A percentile compares a stretch with the other conserved stretches of the same genome.
phyloP scores from a whole-genome alignment of 169 alveolate species.

The Plasmodium relictum region DNA sequence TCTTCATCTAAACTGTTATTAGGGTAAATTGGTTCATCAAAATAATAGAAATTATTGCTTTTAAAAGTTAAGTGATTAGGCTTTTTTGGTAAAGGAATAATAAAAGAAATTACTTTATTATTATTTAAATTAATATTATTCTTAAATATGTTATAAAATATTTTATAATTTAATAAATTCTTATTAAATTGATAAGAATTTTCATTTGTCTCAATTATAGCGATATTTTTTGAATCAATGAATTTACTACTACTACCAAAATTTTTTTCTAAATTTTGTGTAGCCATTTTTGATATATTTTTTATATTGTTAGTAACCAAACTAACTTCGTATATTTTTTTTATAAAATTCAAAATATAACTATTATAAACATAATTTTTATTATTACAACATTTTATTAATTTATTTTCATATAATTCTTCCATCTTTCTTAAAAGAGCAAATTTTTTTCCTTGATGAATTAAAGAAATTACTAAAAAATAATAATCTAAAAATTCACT shows the following conservation, averaged over 20 bases:
- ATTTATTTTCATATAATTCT: conserved; percentile 44
- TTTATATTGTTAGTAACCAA: neutral
- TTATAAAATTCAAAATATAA: conserved; percentile 31
- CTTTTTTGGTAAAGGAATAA: conserved; percentile 53
- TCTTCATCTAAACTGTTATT: conserved; percentile 42
- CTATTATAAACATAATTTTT: conserved; percentile 23
- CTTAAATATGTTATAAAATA: conserved; percentile 39
- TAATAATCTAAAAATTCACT: conserved; percentile 52
- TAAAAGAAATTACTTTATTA: conserved; percentile 40
- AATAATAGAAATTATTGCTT: conserved; percentile 39
- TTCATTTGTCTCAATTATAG: conserved; percentile 35
- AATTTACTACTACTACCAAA: conserved; percentile 40
- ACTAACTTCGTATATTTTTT: conserved; percentile 45
- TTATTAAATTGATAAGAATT: conserved; percentile 24
- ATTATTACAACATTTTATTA: conserved; percentile 41
- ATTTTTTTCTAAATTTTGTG: conserved; percentile 39
- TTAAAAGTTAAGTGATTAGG: conserved; percentile 45
- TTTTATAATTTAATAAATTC: conserved; percentile 13
- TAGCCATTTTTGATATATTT: conserved; percentile 6
- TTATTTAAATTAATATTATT: conserved; percentile 32
- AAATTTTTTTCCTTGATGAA: conserved; percentile 39
- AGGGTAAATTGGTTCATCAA: conserved; percentile 19
- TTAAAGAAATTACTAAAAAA: conserved; percentile 40
- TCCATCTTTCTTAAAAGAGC: conserved; percentile 60
- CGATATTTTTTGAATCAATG: conserved; percentile 31